These are phyloP conservation scores for Amanita fuliginea DNA, from an alignment of 768 basidiomycete genomes.

Conservation along the genomic window DNA sequence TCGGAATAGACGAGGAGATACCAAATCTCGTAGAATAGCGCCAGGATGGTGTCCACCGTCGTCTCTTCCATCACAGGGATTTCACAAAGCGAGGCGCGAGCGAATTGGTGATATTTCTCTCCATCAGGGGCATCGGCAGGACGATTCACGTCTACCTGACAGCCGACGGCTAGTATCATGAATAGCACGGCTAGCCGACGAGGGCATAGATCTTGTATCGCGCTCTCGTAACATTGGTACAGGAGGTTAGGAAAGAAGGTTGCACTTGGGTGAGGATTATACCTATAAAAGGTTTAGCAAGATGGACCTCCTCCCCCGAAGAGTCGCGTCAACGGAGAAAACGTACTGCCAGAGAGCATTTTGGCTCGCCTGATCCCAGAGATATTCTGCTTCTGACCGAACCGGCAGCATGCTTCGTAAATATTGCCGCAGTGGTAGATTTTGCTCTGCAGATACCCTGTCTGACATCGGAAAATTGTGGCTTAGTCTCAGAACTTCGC, in stretches of 20 bases:
- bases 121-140: slow-evolving; percentile 40
- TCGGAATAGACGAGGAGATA: slow-evolving; percentile 62
- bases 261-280: slow-evolving; percentile 55
- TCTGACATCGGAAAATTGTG: slow-evolving; percentile 44
- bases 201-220: slow-evolving; percentile 42
- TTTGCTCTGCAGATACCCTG: slow-evolving; percentile 36
- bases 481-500: slow-evolving; percentile 40
- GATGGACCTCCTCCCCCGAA: slow-evolving; percentile 8
- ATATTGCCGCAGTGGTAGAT: slow-evolving; percentile 42
- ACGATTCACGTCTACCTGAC: slow-evolving; percentile 46
- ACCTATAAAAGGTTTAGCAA: slow-evolving; percentile 22
- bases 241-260: slow-evolving; percentile 56
- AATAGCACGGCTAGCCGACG: slow-evolving; percentile 54
- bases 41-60: slow-evolving; percentile 48
- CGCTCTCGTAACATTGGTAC: slow-evolving; percentile 51
- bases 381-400: slow-evolving; percentile 43
- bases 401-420: slow-evolving; percentile 47
- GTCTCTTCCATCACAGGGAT: slow-evolving; percentile 60
- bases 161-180: slow-evolving; percentile 63
- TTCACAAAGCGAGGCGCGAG: slow-evolving; percentile 49
- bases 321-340: not conserved
- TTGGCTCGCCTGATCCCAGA: slow-evolving; percentile 50
- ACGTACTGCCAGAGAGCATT: slow-evolving; percentile 59
- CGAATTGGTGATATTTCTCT: slow-evolving; percentile 47
- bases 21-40: slow-evolving; percentile 55